Evolutionary conservation across 331 rosid genomes (phyloP), one percentile per base, ranked within the genome.

Genomic region (Acacia concinna): DNA sequence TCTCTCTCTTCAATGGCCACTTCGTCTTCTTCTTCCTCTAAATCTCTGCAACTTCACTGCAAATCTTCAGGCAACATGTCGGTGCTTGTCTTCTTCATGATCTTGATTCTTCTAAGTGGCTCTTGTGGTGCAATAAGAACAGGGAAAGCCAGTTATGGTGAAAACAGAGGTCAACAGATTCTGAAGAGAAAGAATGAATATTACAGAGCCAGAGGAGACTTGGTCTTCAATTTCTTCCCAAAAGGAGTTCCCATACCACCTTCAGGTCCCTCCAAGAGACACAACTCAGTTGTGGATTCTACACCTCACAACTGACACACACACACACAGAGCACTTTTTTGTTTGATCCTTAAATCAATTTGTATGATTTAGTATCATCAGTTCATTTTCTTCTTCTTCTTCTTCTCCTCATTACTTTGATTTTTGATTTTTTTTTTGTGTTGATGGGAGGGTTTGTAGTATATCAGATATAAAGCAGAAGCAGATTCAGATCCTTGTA

Each of bases 211-310:
- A 64, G 40, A 40, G 73, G 73, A 54, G 91, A 84, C 14, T 79
- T 86, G 68, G 75, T 86, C 52, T 95, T 95, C 92, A 81, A 88
- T 60, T 90, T 81, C 82, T 84, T 95, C 65, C 99, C 99, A 59
- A 93, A 80, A 91, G 98, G 93, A 72, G 30, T 31, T 2, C 86
- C 85, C 0, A 57, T 90, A 17, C 93, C 98, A 40, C 94, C 99
- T 75, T 95, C 99, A 5, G 98, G 92, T 28, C 99, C 99, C 41
- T 95, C 99, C 44, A 84, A 81, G 18, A 82, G 97, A 68, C 99
- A 95, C 77, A 95, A 95, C 84, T 72, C 91, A 12, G 72, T 78
- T 52, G 84, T 84, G 71, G 78, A 82, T 80, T 88, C 97, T 20
- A 47, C 85, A 4, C 91, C 98, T 74, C 71, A 77, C 5, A 87